phyloP scores from a whole-genome alignment of 73 alveolate species.

The Symbiodinium natans region DNA sequence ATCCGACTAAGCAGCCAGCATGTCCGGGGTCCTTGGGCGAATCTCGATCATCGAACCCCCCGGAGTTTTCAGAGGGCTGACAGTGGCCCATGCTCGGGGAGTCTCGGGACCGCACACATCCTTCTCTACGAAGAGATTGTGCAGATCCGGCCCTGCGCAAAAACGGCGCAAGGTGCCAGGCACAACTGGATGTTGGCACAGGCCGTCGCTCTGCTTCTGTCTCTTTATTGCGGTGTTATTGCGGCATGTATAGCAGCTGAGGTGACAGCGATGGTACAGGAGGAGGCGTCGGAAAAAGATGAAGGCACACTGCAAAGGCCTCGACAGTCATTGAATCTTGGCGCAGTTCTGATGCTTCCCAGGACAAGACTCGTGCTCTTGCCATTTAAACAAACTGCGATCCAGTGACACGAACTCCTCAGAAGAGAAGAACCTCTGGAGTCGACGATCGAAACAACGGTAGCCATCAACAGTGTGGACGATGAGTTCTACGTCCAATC shows the following conservation, averaged over 20 bases:
- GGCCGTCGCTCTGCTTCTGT: no score
- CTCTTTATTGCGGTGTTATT: no score
- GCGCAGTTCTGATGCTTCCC: neutral
- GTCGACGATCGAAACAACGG: no score
- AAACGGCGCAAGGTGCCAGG: no score
- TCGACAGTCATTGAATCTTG: neutral
- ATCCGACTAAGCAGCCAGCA: neutral
- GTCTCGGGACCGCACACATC: slow-evolving; percentile 22
- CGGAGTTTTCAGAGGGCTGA: neutral
- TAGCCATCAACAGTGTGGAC: no score
- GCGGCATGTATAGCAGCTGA: no score
- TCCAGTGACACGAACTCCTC: slow-evolving; percentile 38
- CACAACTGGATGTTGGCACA: no score
- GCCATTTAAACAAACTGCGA: neutral
- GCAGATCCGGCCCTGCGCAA: slow-evolving; percentile 16
- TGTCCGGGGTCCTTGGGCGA: slow-evolving; percentile 48
- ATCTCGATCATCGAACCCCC: neutral
- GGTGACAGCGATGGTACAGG: slow-evolving; percentile 31
- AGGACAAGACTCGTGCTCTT: neutral
- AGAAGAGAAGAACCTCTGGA: slow-evolving; percentile 59
- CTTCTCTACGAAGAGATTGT: slow-evolving; percentile 62
- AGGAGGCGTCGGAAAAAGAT: slow-evolving; percentile 69
- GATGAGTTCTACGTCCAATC: no score
- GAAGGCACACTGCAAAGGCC: slow-evolving; percentile 78
- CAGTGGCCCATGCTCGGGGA: neutral